Evolutionary conservation across 139 green algal species (phyloP).

Genomic region (Chlamydomonas sp.): DNA sequence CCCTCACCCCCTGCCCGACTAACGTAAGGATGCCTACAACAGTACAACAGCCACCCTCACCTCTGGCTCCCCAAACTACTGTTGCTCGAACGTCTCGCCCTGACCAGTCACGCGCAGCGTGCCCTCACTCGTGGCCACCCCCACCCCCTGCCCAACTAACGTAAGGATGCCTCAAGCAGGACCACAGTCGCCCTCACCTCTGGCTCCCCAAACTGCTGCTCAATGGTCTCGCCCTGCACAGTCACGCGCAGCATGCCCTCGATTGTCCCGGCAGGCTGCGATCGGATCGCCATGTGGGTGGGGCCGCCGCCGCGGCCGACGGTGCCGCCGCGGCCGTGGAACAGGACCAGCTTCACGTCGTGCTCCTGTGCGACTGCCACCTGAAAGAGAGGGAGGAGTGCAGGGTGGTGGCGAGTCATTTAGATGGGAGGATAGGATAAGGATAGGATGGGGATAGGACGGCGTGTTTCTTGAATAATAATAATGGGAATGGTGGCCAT

Average conservation of each 20-base stretch:
- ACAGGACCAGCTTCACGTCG: constrained; percentile 72
- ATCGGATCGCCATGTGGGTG: constrained; percentile 88
- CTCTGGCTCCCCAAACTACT: constrained; percentile 83
- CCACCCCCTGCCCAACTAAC: no score
- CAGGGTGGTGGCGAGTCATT: no score
- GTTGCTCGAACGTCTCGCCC: constrained; percentile 82
- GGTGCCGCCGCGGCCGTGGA: constrained; percentile 92
- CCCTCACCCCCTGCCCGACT: no score
- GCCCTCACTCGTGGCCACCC: no score
- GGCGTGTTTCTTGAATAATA: no score
- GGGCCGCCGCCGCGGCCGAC: constrained; percentile 89
- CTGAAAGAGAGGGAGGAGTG: no score
- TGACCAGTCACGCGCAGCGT: constrained; percentile 85
- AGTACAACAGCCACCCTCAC: no score
- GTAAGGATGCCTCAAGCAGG: no score
- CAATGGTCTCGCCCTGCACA: constrained; percentile 83
- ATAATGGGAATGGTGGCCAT: no score
- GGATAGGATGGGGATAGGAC: not conserved
- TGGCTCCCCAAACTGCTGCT: constrained; percentile 85
- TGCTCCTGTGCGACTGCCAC: not conserved
- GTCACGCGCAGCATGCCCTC: constrained; percentile 82
- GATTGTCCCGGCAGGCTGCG: constrained; percentile 80
- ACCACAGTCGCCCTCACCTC: no score
- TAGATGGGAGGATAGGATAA: not conserved
- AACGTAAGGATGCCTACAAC: no score